These are phyloP conservation scores for Solanum medicagineum DNA, from an alignment of 257 asterid species.

Conservation along the genomic window DNA sequence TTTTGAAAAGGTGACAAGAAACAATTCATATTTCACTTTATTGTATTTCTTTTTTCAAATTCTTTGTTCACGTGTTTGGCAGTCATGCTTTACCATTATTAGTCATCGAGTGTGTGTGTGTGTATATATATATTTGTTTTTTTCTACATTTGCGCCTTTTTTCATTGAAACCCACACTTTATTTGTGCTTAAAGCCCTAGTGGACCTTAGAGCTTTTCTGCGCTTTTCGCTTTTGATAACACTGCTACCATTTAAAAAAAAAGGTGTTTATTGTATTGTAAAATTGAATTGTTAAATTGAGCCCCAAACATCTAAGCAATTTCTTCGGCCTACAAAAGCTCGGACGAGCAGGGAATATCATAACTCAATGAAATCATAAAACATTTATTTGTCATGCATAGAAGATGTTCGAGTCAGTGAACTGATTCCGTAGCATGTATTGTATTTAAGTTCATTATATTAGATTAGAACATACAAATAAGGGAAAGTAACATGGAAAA, in stretches of 20 bases:
- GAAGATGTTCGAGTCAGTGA: background rate
- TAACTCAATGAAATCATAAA: background rate
- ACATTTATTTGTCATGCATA: background rate
- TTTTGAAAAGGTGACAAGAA: background rate
- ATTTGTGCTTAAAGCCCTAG: too few species aligned
- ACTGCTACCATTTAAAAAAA: background rate
- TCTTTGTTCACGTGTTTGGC: too few species aligned
- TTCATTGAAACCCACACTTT: too few species aligned
- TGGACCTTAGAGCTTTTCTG: too few species aligned
- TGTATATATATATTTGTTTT: too few species aligned
- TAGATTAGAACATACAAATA: background rate
- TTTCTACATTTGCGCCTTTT: too few species aligned
- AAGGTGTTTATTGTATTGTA: background rate
- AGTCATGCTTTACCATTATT: too few species aligned
- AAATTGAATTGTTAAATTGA: background rate
- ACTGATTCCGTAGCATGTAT: background rate
- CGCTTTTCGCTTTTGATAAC: too few species aligned
- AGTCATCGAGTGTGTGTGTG: too few species aligned
- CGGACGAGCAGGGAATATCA: too few species aligned
- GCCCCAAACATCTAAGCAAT: background rate
- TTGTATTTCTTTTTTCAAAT: too few species aligned
- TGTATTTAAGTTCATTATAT: background rate
- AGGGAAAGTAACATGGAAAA: background rate
- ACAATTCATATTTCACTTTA: background rate
- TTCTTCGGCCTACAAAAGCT: too few species aligned